A percentile compares a stretch with the other conserved stretches of the same genome.
phyloP scores from a whole-genome alignment of 2,329 filamentous ascomycete species.

The Hortaea sp. region DNA sequence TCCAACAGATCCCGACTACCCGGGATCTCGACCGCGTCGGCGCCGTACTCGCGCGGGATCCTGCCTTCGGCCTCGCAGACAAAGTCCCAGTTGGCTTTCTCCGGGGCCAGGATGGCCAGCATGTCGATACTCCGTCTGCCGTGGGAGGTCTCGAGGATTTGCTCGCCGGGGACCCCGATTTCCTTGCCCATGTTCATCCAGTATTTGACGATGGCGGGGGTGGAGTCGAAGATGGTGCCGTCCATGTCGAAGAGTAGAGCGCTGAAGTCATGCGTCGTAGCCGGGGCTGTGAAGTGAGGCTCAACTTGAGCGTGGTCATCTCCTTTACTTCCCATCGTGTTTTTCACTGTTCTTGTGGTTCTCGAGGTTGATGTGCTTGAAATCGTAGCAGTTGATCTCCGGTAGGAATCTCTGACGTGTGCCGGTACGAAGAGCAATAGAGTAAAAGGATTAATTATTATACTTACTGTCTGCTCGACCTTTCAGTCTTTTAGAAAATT shows the following conservation, averaged over 20 bases:
- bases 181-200: conserved; percentile 71
- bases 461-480: no score
- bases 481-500: no score
- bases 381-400: no score
- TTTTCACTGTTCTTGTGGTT: conserved; percentile 9
- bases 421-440: no score
- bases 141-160: conserved; percentile 81
- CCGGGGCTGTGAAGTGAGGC: conserved; percentile 29
- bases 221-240: conserved; percentile 5
- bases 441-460: no score
- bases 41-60: conserved; percentile 66
- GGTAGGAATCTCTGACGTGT: no score
- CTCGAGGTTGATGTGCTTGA: no score
- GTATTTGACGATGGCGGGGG: conserved; percentile 38
- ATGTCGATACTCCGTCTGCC: conserved; percentile 83
- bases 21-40: conserved; percentile 70
- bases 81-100: conserved; percentile 82
- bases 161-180: conserved; percentile 69
- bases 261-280: conserved; percentile 31
- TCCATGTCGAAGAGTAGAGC: conserved; percentile 64
- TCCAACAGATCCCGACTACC: conserved; percentile 52
- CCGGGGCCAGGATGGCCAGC: conserved; percentile 65
- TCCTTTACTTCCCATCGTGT: no score
- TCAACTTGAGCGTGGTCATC: no score
- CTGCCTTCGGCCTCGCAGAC: conserved; percentile 66